Base-by-base conservation (phyloP, 306 rosid species). In the Amphicarpaea edgeworthii region DNA sequence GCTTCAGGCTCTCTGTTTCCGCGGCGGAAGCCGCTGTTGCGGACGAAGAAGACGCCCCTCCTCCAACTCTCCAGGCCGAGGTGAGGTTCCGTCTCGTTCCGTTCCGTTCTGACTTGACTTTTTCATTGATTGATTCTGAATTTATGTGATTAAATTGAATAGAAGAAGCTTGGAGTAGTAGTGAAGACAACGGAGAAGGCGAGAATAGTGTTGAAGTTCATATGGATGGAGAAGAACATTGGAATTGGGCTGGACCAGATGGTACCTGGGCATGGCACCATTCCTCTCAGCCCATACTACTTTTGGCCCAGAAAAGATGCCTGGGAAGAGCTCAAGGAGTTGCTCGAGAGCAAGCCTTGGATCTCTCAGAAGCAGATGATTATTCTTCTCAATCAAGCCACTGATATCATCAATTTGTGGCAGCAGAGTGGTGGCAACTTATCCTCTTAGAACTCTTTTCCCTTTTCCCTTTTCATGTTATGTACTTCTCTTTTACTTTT, bases 271-370 rank as follows among this genome's bases (percentile, higher is more conserved):
- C 89, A 90, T 38, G 98, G 98, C 45, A 86, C 96, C 16, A 82
- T 95, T 77, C 98, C 98, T 17, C 83, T 95, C 8, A 92, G 98
- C 74, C 97, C 98, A 26, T 95, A 95, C 75, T 90, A 95, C 96
- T 95, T 95, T 75, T 95, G 98, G 97, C 98, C 96, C 0, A 83
- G 98, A 81, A 95, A 92, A 87, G 98, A 95, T 82, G 98, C 98
- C 53, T 95, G 98, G 97, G 98, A 95, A 79, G 98, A 92, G 91
- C 97, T 95, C 80, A 95, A 92, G 88, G 90, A 87, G 23, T 85
- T 90, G 15, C 97, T 95, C 12, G 97, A 95, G 80, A 92, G 87
- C 89, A 95, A 95, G 86, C 97, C 97, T 26, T 95, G 97, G 99
- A 95, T 95, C 66, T 95, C 99, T 55, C 99, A 95, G 70, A 95